Conservation (phyloP, 768 basidiomycete genomes). For the Tephrocybe sp. region DNA sequence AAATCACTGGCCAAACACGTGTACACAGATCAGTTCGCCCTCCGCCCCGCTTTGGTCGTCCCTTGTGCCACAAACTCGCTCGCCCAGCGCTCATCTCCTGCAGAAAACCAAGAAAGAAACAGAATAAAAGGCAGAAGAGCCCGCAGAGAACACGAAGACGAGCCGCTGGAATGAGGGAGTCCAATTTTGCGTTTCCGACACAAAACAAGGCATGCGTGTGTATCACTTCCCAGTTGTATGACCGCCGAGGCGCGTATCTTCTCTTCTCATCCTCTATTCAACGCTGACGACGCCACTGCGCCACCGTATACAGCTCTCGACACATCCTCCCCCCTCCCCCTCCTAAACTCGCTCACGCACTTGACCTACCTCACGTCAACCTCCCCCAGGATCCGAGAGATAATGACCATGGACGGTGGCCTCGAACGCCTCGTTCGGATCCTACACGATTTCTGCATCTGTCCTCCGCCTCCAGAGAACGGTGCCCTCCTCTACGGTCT, state of each 20-base stretch:
- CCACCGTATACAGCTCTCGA: constrained; percentile 39
- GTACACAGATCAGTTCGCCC: too few relatives aligned
- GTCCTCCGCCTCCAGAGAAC: constrained; percentile 79
- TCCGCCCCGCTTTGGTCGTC: too few relatives aligned
- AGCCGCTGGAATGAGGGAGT: constrained; percentile 71
- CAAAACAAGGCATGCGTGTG: constrained; percentile 95
- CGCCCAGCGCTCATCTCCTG: too few relatives aligned
- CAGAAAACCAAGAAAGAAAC: too few relatives aligned
- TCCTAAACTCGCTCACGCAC: constrained; percentile 90
- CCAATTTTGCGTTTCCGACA: constrained; percentile 91
- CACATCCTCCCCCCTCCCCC: constrained; percentile 43
- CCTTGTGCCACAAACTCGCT: too few relatives aligned
- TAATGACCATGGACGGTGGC: constrained; percentile 97
- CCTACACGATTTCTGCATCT: constrained; percentile 82
- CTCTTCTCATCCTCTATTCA: constrained; percentile 1
- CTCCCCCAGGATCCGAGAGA: constrained; percentile 95
- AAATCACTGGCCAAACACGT: too few relatives aligned
- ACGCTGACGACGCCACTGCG: not conserved
- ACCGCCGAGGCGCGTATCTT: constrained; percentile 76
- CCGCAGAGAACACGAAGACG: too few relatives aligned
- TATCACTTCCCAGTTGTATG: constrained; percentile 92
- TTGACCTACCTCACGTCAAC: constrained; percentile 96
- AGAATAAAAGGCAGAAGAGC: too few relatives aligned
- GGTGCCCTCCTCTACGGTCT: constrained; percentile 77
- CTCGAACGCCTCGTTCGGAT: constrained; percentile 94